A percentile compares a stretch with the other conserved stretches of the same genome.
These are phyloP conservation scores for Saccharomyces hybrid DNA, from an alignment of 1,139 yeast species.

Conservation along the genomic window DNA sequence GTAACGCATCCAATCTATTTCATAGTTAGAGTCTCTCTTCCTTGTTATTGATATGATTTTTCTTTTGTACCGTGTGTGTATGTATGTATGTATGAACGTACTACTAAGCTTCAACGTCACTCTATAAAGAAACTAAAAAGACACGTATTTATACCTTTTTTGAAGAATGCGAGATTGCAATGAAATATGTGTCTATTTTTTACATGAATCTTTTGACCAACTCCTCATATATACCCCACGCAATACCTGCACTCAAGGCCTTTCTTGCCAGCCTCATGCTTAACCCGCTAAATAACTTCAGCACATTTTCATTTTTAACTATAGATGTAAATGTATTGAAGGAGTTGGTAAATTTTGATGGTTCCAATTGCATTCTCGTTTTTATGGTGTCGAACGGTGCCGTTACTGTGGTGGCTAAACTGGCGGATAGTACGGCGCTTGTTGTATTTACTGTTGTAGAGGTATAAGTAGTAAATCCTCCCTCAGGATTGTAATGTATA, in stretches of 20 bases:
- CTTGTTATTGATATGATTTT: neutral
- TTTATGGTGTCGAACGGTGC: slow-evolving; percentile 95
- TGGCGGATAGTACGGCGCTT: slow-evolving; percentile 71
- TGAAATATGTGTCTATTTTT: slow-evolving; percentile 1
- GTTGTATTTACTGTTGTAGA: slow-evolving; percentile 59
- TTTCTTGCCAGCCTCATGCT: slow-evolving; percentile 76
- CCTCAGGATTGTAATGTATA: slow-evolving; percentile 14
- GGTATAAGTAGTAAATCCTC: slow-evolving; percentile 33
- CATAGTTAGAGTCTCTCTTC: neutral
- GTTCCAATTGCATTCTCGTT: slow-evolving; percentile 77
- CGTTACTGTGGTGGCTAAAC: slow-evolving; percentile 74
- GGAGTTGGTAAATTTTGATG: slow-evolving; percentile 39
- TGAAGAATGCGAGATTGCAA: neutral
- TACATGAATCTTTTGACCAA: slow-evolving; percentile 42
- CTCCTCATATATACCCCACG: slow-evolving; percentile 96
- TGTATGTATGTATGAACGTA: neutral
- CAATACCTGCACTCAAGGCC: slow-evolving; percentile 87
- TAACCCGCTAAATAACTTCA: slow-evolving; percentile 72
- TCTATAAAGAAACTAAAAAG: neutral
- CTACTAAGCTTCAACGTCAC: neutral
- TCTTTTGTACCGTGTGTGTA: neutral
- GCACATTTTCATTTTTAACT: slow-evolving; percentile 50
- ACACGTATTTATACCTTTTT: neutral
- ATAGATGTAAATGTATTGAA: slow-evolving; percentile 36
- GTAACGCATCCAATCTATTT: neutral